Conservation (phyloP, 164 flowering plant species). For the Kalanchoe fedtschenkoi region DNA sequence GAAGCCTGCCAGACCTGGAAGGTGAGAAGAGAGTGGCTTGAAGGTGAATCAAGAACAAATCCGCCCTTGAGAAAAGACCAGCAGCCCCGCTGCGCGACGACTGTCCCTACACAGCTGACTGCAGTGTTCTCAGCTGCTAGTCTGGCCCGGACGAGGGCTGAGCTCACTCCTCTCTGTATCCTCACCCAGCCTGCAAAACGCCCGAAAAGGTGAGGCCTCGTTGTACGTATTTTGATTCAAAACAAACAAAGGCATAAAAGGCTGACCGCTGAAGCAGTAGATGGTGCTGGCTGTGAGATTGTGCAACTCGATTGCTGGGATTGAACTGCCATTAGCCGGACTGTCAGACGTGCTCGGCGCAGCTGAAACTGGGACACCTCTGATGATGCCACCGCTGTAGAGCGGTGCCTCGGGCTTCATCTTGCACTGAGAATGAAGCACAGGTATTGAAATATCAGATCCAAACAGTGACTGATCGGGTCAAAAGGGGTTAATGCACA, state of each 20-base stretch:
- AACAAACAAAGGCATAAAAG: not conserved
- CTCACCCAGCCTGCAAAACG: constrained; percentile 63
- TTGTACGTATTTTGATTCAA: not conserved
- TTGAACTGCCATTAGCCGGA: not conserved
- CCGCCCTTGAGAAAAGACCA: constrained; percentile 99
- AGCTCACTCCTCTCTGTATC: constrained; percentile 33
- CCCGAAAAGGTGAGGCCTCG: not conserved
- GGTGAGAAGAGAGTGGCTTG: constrained; percentile 26
- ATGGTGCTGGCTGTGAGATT: not conserved
- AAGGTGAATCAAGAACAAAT: constrained; percentile 42
- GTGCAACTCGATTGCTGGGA: not conserved
- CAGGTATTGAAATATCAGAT: not conserved
- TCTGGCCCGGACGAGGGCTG: constrained; percentile 46
- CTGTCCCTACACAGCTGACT: constrained; percentile 50
- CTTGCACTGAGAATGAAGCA: not conserved
- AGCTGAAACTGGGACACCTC: not conserved
- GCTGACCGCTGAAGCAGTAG: constrained; percentile 1
- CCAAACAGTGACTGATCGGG: not conserved
- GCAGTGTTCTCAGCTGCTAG: constrained; percentile 27
- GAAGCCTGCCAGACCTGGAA: constrained; percentile 51
- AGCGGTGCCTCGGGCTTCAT: constrained; percentile 2
- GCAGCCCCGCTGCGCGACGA: constrained; percentile 53
- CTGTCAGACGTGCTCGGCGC: not conserved
- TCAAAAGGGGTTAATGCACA: not conserved
- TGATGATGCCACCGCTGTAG: constrained; percentile 2